Conservation (phyloP, 2,329 filamentous ascomycete species). For the Ilyonectria sp. region DNA sequence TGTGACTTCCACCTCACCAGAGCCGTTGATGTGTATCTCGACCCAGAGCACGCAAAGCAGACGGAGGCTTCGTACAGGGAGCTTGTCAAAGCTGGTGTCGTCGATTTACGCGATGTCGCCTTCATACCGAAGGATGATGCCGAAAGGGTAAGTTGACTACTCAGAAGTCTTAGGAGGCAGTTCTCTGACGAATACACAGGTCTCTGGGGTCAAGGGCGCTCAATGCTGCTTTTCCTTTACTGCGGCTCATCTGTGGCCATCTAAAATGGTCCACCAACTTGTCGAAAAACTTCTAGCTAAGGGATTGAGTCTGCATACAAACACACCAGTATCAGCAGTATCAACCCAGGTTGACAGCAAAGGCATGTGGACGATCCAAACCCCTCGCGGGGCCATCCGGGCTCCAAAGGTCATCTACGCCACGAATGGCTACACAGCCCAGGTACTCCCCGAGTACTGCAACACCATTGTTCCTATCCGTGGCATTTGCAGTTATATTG, state of each 20-base stretch:
- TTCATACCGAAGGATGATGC: conserved; percentile 24
- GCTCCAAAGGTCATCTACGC: conserved; percentile 73
- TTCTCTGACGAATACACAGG: background rate
- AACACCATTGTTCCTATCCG: conserved; percentile 75
- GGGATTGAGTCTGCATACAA: conserved; percentile 30
- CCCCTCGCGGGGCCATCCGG: conserved; percentile 60
- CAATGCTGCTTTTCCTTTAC: conserved; percentile 39
- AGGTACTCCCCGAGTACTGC: conserved; percentile 71
- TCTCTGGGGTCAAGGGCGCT: conserved; percentile 33
- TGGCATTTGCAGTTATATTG: conserved; percentile 58
- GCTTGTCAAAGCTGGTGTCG: conserved; percentile 6
- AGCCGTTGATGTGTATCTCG: conserved; percentile 57
- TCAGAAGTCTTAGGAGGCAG: no score
- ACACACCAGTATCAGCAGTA: conserved; percentile 34
- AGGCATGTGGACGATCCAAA: conserved; percentile 18
- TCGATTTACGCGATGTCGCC: conserved; percentile 17
- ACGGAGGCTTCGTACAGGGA: conserved; percentile 21
- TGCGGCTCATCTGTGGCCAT: conserved; percentile 38
- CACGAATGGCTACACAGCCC: conserved; percentile 78
- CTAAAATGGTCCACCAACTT: conserved; percentile 32
- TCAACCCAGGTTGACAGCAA: conserved; percentile 6
- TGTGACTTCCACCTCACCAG: conserved; percentile 47
- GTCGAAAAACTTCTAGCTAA: conserved; percentile 24
- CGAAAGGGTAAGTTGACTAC: conserved; percentile 18
- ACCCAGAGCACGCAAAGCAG: conserved; percentile 36